Evolutionary conservation across 2,329 filamentous ascomycete genomes (phyloP).

Genomic region (Ceratocystis albifundus): DNA sequence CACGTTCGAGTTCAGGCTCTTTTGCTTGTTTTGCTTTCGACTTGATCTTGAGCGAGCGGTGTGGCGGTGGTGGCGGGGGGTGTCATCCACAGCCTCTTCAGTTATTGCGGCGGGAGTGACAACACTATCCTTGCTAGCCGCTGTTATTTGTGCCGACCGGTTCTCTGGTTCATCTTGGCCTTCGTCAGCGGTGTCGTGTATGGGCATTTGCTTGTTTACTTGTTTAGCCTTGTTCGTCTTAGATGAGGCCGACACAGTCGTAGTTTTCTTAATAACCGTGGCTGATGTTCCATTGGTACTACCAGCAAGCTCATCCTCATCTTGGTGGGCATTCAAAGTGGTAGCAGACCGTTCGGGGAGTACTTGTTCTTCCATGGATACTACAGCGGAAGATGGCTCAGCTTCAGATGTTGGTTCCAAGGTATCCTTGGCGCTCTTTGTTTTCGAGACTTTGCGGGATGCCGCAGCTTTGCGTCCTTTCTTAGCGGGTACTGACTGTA

Average conservation of each 20-base stretch:
- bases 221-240: slow-evolving; percentile 24
- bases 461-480: slow-evolving; percentile 42
- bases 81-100: not conserved
- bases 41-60: not conserved
- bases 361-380: not conserved
- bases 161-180: slow-evolving; percentile 5
- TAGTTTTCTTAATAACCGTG: slow-evolving; percentile 31
- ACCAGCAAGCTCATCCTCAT: slow-evolving; percentile 31
- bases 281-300: slow-evolving; percentile 36
- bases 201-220: slow-evolving; percentile 24
- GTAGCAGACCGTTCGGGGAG: slow-evolving; percentile 1
- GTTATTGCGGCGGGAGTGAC: not conserved
- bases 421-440: slow-evolving; percentile 35
- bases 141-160: slow-evolving; percentile 17
- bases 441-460: slow-evolving; percentile 42
- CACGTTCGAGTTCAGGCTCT: slow-evolving; percentile 5
- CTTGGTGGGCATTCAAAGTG: slow-evolving; percentile 10
- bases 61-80: slow-evolving; percentile 8
- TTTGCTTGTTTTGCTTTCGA: not conserved
- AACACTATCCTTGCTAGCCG: not conserved
- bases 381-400: not conserved
- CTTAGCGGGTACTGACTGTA: slow-evolving; percentile 39
- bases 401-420: slow-evolving; percentile 30
- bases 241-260: slow-evolving; percentile 27
- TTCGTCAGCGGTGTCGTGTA: not conserved